A percentile compares a stretch with the other conserved stretches of the same genome.
phyloP scores from a whole-genome alignment of 2,329 filamentous ascomycete species.

The Aspergillus glaucus region DNA sequence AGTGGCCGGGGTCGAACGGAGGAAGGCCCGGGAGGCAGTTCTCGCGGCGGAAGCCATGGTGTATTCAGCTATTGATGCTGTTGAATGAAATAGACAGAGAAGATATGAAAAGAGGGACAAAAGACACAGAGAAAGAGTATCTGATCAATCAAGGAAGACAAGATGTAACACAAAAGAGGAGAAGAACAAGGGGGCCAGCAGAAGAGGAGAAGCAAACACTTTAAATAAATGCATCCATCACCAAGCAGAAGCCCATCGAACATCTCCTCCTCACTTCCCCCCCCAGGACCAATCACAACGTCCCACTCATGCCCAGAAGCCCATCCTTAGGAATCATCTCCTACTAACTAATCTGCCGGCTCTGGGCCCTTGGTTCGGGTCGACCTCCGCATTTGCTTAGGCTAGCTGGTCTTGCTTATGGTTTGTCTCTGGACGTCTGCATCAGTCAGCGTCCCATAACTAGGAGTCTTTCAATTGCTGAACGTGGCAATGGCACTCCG shows the following conservation, averaged over 20 bases:
- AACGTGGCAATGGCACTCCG: too few species aligned
- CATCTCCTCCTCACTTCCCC: background rate
- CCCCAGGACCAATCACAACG: background rate
- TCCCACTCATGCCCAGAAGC: background rate
- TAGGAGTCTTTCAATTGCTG: too few species aligned
- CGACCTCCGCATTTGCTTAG: background rate
- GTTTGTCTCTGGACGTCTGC: background rate
- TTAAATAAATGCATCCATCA: background rate
- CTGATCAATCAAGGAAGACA: too few species aligned
- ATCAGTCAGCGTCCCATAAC: background rate
- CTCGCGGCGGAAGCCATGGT: constrained; percentile 39
- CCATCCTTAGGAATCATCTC: background rate
- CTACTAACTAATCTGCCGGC: background rate
- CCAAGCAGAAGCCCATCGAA: background rate
- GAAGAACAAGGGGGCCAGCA: constrained; percentile 7
- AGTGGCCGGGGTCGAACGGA: constrained; percentile 33
- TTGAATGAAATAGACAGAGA: background rate
- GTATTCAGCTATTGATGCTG: constrained; percentile 1
- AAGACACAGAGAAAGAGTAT: constrained; percentile 3
- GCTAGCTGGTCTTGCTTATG: background rate
- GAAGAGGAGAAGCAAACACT: background rate
- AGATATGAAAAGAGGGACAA: constrained; percentile 4
- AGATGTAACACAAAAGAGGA: constrained; percentile 1
- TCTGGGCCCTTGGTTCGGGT: background rate
- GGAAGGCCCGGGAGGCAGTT: constrained; percentile 37